These are phyloP conservation scores for Colletotrichum filicis DNA, from an alignment of 2,329 filamentous ascomycete genomes.

Conservation along the genomic window DNA sequence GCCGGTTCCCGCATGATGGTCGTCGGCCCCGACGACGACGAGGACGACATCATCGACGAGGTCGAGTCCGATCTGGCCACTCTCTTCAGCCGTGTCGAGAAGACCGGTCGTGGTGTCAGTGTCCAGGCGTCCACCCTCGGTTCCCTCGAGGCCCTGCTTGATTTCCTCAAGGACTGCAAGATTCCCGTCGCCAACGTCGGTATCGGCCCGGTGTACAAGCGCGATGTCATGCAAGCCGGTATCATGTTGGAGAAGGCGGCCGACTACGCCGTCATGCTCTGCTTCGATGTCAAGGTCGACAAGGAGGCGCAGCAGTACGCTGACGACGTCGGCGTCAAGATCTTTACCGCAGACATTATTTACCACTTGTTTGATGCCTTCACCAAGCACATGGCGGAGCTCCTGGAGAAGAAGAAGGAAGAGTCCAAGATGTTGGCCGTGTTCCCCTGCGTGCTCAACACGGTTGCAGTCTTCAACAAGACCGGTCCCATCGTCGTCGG, in stretches of 20 bases:
- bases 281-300: conserved; percentile 99
- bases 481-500: conserved; percentile 94
- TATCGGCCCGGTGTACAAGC: conserved; percentile 97
- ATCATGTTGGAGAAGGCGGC: conserved; percentile 96
- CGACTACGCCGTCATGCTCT: conserved; percentile 98
- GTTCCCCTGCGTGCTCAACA: conserved; percentile 91
- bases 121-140: conserved; percentile 98
- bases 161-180: conserved; percentile 96
- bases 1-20: conserved; percentile 95
- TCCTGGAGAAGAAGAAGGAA: conserved; percentile 93
- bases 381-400: conserved; percentile 90
- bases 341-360: conserved; percentile 99
- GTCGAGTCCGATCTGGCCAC: conserved; percentile 95
- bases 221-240: conserved; percentile 94
- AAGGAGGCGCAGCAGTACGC: conserved; percentile 94
- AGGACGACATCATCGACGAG: conserved; percentile 96
- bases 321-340: conserved; percentile 93
- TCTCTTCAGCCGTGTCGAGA: conserved; percentile 90
- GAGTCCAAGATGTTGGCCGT: conserved; percentile 95
- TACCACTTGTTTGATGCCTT: conserved; percentile 98
- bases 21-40: conserved; percentile 93
- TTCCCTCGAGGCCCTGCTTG: conserved; percentile 93
- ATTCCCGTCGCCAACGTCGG: conserved; percentile 98
- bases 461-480: conserved; percentile 98
- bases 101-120: conserved; percentile 91